Base-by-base conservation (phyloP, 2,329 filamentous ascomycete species). In the Xylaria sp. region DNA sequence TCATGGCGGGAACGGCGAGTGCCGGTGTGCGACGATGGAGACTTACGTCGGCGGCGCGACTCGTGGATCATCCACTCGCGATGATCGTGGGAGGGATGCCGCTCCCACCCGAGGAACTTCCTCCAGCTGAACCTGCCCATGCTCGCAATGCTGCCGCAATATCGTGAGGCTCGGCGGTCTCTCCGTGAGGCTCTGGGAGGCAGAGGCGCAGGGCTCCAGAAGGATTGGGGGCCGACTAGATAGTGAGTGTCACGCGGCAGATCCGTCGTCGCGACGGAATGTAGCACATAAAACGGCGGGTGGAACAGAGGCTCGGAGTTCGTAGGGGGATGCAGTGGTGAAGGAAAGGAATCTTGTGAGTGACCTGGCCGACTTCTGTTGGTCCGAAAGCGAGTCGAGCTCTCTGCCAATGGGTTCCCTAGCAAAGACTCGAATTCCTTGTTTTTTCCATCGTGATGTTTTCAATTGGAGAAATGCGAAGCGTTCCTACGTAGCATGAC, bases 21-120 rank as follows among this genome's bases (percentile, higher is more conserved):
- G 20, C 5, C n/a, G 19, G 6, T 6, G 4, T 34, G n/a, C 29
- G 20, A 54, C 34, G 37, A 21, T 13, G 48, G 18, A 11, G 20
- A 63, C 77, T 67, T 64, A 79, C 78, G 68, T 51, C 76, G 72
- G 59, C 71, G 71, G 55, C 76, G 74, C 45, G 78, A 76, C 57
- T 79, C 74, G 19, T 73, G 72, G 43, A 76, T 63, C 63, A 74
- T 74, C 68, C 66, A 68, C 19, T 69, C 64, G 49, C 61, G 63
- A 46, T 71, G 72, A 9, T 65, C 67, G 24, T 67, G 66, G 16
- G 63, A 56, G 5, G 66, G 66, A 22, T 68, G 69, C n/a, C 59
- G 60, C 48, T 73, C 68, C 68, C 71, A 74, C 38, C 72, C 71
- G 2, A 75, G 54, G 16, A 74, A 26, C 45, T 60, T 57, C 24